phyloP scores from a whole-genome alignment of 495 filamentous ascomycete species.

The Talaromyces adpressus region DNA sequence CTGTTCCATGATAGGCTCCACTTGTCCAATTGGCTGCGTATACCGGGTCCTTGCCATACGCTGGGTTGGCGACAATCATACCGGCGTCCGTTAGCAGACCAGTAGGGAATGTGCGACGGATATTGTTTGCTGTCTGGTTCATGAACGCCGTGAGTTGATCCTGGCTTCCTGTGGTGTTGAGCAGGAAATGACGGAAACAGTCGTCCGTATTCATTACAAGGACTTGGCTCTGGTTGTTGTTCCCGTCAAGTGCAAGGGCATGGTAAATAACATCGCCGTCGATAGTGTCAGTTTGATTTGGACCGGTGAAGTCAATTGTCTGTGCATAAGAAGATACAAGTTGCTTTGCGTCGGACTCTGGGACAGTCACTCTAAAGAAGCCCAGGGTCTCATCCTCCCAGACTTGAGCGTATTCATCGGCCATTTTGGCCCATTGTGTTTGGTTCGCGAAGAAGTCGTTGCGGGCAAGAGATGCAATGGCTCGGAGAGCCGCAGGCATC shows the following conservation, averaged over 20 bases:
- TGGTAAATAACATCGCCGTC: slow-evolving; percentile 44
- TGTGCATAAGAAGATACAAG: slow-evolving; percentile 42
- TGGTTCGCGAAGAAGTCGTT: slow-evolving; percentile 43
- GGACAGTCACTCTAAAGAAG: slow-evolving; percentile 50
- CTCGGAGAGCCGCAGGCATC: slow-evolving; percentile 51
- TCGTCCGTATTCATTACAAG: slow-evolving; percentile 58
- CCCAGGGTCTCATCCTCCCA: slow-evolving; percentile 57
- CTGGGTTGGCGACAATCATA: slow-evolving; percentile 55
- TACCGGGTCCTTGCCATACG: slow-evolving; percentile 42
- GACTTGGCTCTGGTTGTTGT: slow-evolving; percentile 42
- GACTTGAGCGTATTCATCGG: slow-evolving; percentile 45
- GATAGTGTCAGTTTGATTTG: slow-evolving; percentile 32
- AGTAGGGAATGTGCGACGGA: slow-evolving; percentile 50
- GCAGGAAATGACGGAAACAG: slow-evolving; percentile 55
- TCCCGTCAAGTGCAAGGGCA: slow-evolving; percentile 48
- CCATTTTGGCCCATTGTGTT: slow-evolving; percentile 37
- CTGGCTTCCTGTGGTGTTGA: slow-evolving; percentile 51
- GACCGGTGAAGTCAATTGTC: slow-evolving; percentile 31
- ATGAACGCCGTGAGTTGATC: slow-evolving; percentile 48
- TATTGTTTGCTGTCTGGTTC: slow-evolving; percentile 47
- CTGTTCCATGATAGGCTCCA: slow-evolving; percentile 56
- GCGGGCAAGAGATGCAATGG: slow-evolving; percentile 45
- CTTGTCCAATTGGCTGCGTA: slow-evolving; percentile 48
- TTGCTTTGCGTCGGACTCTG: slow-evolving; percentile 29
- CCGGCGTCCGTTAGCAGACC: slow-evolving; percentile 52